Evolutionary conservation across 1,284 basidiomycete genomes (phyloP).

Genomic region (Anthracocystis setariae): DNA sequence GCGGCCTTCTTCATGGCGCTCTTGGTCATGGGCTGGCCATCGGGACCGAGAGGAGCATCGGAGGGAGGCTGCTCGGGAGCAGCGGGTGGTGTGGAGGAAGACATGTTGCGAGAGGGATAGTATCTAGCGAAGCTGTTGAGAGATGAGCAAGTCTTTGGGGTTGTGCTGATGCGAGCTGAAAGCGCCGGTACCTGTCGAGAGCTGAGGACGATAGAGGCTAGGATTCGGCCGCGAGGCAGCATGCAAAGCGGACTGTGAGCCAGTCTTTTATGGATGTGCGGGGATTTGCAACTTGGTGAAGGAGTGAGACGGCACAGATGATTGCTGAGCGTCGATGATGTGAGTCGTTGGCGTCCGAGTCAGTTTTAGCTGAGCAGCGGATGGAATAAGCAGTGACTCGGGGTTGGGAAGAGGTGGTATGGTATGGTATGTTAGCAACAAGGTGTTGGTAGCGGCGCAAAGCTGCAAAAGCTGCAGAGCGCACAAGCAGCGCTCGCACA

Average conservation of each 20-base stretch:
- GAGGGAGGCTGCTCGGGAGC: conserved; percentile 25
- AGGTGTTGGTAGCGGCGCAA: background rate
- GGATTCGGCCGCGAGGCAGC: conserved; percentile 17
- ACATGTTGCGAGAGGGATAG: conserved; percentile 25
- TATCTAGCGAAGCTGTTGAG: background rate
- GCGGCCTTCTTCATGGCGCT: conserved; percentile 62
- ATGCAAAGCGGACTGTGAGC: conserved; percentile 29
- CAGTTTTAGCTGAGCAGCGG: conserved; percentile 2
- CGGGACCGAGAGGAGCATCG: conserved; percentile 44
- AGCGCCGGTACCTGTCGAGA: conserved; percentile 14
- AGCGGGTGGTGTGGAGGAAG: conserved; percentile 25
- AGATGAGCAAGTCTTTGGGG: background rate
- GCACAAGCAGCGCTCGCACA: background rate
- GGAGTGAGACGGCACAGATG: background rate
- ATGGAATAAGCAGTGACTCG: conserved; percentile 6
- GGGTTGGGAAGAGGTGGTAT: conserved; percentile 1
- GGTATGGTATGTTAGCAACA: too few relatives aligned
- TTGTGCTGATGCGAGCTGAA: conserved; percentile 2
- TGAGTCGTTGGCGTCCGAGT: conserved; percentile 6
- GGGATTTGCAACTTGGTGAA: background rate
- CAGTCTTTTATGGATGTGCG: conserved; percentile 11
- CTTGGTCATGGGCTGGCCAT: conserved; percentile 56
- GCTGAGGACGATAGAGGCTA: conserved; percentile 13
- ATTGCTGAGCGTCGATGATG: conserved; percentile 2
- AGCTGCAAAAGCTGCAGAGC: background rate